These are phyloP conservation scores for Boechera retrofracta DNA, from an alignment of 345 rosid species.

Conservation along the genomic window DNA sequence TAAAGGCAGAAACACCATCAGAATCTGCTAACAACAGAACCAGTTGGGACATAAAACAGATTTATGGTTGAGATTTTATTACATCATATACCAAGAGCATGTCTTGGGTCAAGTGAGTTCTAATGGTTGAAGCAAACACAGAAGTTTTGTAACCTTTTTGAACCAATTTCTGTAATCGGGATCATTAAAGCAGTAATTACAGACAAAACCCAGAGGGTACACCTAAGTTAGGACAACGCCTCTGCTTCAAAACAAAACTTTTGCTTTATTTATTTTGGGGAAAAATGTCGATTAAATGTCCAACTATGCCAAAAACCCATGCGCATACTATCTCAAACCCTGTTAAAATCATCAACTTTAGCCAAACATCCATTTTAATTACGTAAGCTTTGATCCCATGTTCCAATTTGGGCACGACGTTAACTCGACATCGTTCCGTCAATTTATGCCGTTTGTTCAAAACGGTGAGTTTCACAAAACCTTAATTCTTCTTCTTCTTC, in stretches of 20 bases:
- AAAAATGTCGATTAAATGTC: too few species aligned
- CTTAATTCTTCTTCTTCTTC: too few species aligned
- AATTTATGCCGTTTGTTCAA: too few species aligned
- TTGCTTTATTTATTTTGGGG: background rate
- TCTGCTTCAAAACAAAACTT: constrained; percentile 8
- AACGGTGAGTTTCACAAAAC: too few species aligned
- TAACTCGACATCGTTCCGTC: too few species aligned
- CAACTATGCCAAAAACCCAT: too few species aligned
- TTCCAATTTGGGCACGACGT: too few species aligned
- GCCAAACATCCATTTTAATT: too few species aligned
- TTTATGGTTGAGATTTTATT: background rate
- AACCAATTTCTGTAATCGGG: background rate
- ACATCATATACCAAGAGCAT: background rate
- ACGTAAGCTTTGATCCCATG: too few species aligned
- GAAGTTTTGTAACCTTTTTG: constrained; percentile 8
- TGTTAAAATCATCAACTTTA: too few species aligned
- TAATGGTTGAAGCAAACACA: constrained; percentile 14
- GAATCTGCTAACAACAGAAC: constrained; percentile 50
- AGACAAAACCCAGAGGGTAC: constrained; percentile 2
- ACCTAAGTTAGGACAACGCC: constrained; percentile 28
- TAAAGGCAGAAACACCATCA: constrained; percentile 55
- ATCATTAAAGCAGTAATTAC: background rate
- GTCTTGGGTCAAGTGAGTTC: background rate
- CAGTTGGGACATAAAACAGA: background rate
- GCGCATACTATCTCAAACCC: too few species aligned